Base-by-base conservation (phyloP, 768 basidiomycete genomes). In the Leucosporidium creatinivorum region DNA sequence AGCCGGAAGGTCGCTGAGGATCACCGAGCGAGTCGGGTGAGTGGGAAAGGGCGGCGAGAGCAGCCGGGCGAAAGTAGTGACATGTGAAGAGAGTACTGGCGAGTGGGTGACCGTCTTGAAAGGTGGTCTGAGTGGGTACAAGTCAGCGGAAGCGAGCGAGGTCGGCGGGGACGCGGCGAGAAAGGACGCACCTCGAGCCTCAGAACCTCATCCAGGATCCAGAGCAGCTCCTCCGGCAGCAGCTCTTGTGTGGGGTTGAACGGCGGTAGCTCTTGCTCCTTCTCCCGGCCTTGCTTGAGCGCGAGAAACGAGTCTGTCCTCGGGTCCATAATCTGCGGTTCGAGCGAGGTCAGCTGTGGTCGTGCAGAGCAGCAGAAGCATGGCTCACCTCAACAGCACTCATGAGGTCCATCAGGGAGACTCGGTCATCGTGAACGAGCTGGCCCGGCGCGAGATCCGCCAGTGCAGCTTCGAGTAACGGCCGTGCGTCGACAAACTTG, bases 31-130 rank as follows among this genome's bases (percentile, higher is more conserved):
- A 21, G 25, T n/a, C 12, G 13, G 36, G 28, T 31, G 23, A 13
- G 44, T 39, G 30, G 28, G 65, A 51, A 21, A 59, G 23, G 7
- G 52, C 19, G 18, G 51, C 18, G 23, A 68, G 61, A 0, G 67
- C 62, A 28, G 36, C 19, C 0, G 57, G n/a, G 2, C 70, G 66
- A n/a, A 72, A 39, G 61, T 63, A 66, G 62, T 63, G 62, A 61
- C 67, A 66, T 8, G 67, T 66, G 64, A 65, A 68, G 28, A 72
- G 64, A 2, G 70, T 72, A 12, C 67, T 68, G 25, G 65, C 49
- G 57, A 72, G 67, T 8, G 70, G 70, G 44, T 68, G 61, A 15
- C 70, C 70, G 18, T 66, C 58, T 25, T 65, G 64, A 23, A 66
- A 66, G 3, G 70, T 68, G 0, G 65, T 63, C 70, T 71, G 60